Base-by-base conservation (phyloP, 2,329 filamentous ascomycete species). In the Diaporthe aspalathi region DNA sequence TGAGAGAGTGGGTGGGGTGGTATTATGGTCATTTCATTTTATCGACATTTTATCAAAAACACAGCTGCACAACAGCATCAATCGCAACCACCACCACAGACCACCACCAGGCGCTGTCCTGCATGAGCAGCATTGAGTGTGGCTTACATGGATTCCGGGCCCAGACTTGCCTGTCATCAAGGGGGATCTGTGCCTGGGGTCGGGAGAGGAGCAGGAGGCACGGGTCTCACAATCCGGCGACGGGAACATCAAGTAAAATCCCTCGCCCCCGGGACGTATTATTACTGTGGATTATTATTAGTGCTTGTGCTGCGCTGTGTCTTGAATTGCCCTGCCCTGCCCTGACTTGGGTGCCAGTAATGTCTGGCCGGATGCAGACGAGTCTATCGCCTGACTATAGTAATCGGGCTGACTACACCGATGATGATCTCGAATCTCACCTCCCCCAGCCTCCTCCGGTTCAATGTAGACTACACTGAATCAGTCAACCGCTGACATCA, bases 171-270 rank as follows among this genome's bases (percentile, higher is more conserved):
- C 38, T 65, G 60, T 50, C 60, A 65, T 65, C 60, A 65, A 65
- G 60, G 60, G 60, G 60, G 60, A 65, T 65, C 60, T 65, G 60
- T 65, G 60, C 60, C 60, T 65, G 60, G 60, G 60, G 45, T 65
- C 45, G 45, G 60, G 60, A 50, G 50, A 65, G 60, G 60, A 50
- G 45, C 60, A 65, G 60, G 57, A 63, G 57, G 57, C 60, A 65
- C 60, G 45, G 60, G 60, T 65, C 60, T 65, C 60, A 65, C 60
- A 50, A 50, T 50, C 27, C 29, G 20, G 17, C 45, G 20, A 50
- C 43, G 38, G n/a, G 40, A 29, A 50, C 45, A 29, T 38, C 60
- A 65, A 27, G n/a, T 35, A 50, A 65, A 16, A 38, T 62, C 40
- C 40, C 57, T 62, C 40, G 57, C 43, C 11, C 16, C 35, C 24